Conservation (phyloP, 2,329 filamentous ascomycete species). For the Curvularia sp. region DNA sequence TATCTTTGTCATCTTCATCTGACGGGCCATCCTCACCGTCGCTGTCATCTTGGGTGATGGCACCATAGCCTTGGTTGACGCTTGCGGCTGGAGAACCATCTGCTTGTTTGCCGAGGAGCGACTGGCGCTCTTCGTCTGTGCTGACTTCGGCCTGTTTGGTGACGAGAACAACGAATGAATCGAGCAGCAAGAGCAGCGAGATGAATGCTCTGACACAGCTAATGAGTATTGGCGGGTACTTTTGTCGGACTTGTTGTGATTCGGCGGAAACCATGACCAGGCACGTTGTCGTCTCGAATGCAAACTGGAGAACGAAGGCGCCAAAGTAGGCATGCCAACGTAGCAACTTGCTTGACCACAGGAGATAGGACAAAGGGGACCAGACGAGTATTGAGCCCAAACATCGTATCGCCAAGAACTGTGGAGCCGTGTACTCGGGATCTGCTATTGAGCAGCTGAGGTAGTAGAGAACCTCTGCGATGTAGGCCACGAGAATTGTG, state of each 20-base stretch:
- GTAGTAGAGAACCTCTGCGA: conserved; percentile 45
- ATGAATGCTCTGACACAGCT: conserved; percentile 30
- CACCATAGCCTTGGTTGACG: conserved; percentile 45
- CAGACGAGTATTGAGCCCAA: conserved; percentile 47
- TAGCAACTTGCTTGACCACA: conserved; percentile 34
- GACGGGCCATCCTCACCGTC: conserved; percentile 57
- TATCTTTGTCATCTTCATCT: conserved; percentile 60
- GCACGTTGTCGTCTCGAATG: conserved; percentile 41
- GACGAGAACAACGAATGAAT: conserved; percentile 40
- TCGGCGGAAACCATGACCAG: conserved; percentile 33
- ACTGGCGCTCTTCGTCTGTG: conserved; percentile 65
- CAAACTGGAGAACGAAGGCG: conserved; percentile 42
- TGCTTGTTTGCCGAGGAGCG: conserved; percentile 60
- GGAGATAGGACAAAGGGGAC: conserved; percentile 33
- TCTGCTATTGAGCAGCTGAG: conserved; percentile 41
- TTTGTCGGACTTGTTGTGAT: conserved; percentile 22
- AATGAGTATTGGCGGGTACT: conserved; percentile 34
- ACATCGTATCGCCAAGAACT: conserved; percentile 44
- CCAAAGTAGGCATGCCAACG: conserved; percentile 48
- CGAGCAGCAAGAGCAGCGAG: conserved; percentile 36
- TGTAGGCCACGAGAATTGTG: conserved; percentile 32
- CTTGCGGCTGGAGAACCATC: conserved; percentile 48
- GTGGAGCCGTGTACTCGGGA: conserved; percentile 38
- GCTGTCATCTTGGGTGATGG: conserved; percentile 32
- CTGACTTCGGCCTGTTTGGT: conserved; percentile 42